Base-by-base conservation (phyloP, 2,329 filamentous ascomycete species). In the Colletotrichum sp. region DNA sequence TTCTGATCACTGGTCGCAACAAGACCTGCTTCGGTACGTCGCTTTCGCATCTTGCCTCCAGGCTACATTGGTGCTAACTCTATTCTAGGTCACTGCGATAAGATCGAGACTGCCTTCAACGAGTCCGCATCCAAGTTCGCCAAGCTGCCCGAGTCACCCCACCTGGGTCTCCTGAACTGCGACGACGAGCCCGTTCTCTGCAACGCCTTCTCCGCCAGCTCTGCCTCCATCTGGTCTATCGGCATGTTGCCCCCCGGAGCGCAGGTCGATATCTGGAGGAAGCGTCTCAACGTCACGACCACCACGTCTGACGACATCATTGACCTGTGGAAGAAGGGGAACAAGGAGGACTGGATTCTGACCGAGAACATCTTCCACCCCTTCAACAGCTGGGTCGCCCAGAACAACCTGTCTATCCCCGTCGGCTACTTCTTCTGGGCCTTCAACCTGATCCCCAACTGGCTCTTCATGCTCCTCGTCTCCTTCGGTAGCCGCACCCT, bases 401-500 rank as follows among this genome's bases (percentile, higher is more conserved):
- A 94, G 86, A 89, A 91, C 78, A 89, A 90, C 78, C 80, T 95
- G 34, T 87, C 90, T 36, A 84, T 94, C 68, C 93, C 93, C 52
- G 84, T 93, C 58, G 94, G 89, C 73, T 96, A 94, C 82, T 79
- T 90, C 67, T 87, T 95, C 79, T 95, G 91, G 91, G 88, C 88
- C 78, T 91, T 94, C 80, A 88, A 89, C 80, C 85, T 93, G 65
- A 85, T 95, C 74, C 91, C 94, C 73, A 92, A 93, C 87, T 96
- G 94, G 94, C 85, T 91, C 71, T 92, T 95, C 81, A 96, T 96
- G 94, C 89, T 96, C 79, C 82, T 91, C 65, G 89, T 96, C 79
- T 94, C 93, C 69, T 92, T 96, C 83, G 81, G 94, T 78, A 95
- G 92, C 88, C 90, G 94, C 82, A 90, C 88, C 73, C 90, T 96